Evolutionary conservation across 148 eudicot species (phyloP).

Genomic region (Simmondsia chinensis): DNA sequence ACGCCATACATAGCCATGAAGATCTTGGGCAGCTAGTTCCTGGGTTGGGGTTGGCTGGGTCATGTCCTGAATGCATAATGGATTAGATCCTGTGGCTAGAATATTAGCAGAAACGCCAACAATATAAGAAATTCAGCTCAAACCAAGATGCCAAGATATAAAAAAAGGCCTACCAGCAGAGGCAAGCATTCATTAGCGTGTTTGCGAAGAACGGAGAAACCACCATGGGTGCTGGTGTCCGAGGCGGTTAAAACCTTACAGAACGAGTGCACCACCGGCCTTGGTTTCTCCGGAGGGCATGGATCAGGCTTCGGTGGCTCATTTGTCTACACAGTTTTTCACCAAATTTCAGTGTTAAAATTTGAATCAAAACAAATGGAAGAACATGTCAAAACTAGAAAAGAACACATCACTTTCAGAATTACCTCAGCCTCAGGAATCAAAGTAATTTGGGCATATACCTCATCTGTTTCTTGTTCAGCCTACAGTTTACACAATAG

Average conservation of each 20-base stretch:
- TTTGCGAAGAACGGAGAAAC: slow-evolving; percentile 90
- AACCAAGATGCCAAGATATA: neutral
- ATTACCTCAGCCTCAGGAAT: slow-evolving; percentile 74
- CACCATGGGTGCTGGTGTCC: slow-evolving; percentile 98
- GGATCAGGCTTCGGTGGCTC: slow-evolving; percentile 60
- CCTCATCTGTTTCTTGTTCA: slow-evolving; percentile 93
- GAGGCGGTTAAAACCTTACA: slow-evolving; percentile 91
- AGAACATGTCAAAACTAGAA: slow-evolving; percentile 11
- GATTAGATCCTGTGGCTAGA: neutral
- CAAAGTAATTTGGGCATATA: slow-evolving; percentile 84
- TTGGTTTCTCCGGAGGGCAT: slow-evolving; percentile 43
- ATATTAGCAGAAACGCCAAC: neutral
- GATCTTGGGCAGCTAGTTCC: slow-evolving; percentile 78
- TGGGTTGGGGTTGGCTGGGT: slow-evolving; percentile 74
- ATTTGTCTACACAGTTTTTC: slow-evolving; percentile 43
- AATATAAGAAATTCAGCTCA: neutral
- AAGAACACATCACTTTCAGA: slow-evolving; percentile 11
- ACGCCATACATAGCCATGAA: slow-evolving; percentile 80
- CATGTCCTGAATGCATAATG: slow-evolving; percentile 57
- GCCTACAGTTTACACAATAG: slow-evolving; percentile 47
- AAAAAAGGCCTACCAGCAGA: slow-evolving; percentile 40
- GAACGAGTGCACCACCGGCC: slow-evolving; percentile 61
- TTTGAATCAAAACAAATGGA: slow-evolving; percentile 3
- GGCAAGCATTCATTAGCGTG: slow-evolving; percentile 98
- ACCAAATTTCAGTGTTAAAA: neutral